Conservation (phyloP, 805 yeast species). For the Zygotorulaspora chibaensis region DNA sequence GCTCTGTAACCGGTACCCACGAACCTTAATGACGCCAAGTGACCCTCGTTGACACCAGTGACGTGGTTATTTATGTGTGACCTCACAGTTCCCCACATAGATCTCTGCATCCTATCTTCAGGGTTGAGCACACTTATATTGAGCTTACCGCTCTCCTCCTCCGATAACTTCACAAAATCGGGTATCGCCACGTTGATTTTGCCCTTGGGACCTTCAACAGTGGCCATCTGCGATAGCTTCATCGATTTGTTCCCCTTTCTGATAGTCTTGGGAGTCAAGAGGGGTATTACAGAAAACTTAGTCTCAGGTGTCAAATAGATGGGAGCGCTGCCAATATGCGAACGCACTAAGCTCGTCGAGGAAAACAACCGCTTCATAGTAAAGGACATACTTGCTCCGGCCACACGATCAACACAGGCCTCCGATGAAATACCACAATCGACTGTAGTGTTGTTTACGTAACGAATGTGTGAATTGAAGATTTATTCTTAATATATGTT, state of each 20-base stretch:
- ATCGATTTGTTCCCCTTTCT: constrained; percentile 62
- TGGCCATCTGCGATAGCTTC: constrained; percentile 53
- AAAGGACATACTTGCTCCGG: constrained; percentile 11
- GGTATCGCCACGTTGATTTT: constrained; percentile 60
- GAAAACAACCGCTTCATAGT: constrained; percentile 36
- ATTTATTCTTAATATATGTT: neutral
- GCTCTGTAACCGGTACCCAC: constrained; percentile 98
- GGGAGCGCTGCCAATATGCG: constrained; percentile 81
- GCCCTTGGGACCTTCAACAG: constrained; percentile 78
- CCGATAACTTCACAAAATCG: constrained; percentile 52
- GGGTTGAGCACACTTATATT: constrained; percentile 56
- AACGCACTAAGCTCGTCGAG: constrained; percentile 32
- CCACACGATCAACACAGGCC: neutral
- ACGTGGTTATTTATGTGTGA: constrained; percentile 72
- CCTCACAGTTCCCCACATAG: constrained; percentile 95
- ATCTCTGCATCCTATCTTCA: constrained; percentile 59
- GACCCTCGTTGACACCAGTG: constrained; percentile 90
- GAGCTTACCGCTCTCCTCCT: constrained; percentile 36
- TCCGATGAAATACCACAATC: neutral
- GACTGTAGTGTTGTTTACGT: too few relatives aligned
- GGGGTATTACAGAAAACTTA: constrained; percentile 38
- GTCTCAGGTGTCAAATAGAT: constrained; percentile 65
- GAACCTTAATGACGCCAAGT: constrained; percentile 75
- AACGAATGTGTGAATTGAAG: too few relatives aligned
- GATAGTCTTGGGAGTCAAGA: constrained; percentile 51